Conservation (phyloP, 108 stramenopile genomes). For the Conticribra weissflogii region DNA sequence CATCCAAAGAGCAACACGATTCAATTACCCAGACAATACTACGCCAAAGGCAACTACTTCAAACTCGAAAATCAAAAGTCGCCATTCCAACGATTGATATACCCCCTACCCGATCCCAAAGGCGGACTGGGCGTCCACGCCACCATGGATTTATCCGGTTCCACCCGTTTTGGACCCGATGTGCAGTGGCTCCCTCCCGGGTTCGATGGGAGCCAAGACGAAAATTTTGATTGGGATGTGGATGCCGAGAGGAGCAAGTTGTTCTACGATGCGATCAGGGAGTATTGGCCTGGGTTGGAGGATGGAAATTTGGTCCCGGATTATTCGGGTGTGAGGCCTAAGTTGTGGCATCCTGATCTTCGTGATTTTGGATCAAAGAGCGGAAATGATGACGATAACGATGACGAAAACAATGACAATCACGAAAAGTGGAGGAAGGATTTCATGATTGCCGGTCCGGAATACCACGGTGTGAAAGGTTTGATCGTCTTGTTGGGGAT, state of each 20-base stretch:
- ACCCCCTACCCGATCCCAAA: conserved; percentile 77
- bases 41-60: conserved; percentile 87
- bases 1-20: too few relatives aligned
- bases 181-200: conserved; percentile 75
- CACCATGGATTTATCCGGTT: conserved; percentile 71
- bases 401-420: background rate
- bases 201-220: conserved; percentile 25
- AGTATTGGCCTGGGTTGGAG: conserved; percentile 76
- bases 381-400: background rate
- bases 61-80: conserved; percentile 55
- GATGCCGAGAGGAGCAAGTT: conserved; percentile 49
- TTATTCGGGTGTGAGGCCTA: conserved; percentile 86
- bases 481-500: conserved; percentile 76
- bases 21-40: conserved; percentile 68
- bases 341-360: conserved; percentile 69
- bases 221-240: conserved; percentile 62
- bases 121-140: conserved; percentile 90
- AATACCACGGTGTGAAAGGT: conserved; percentile 68
- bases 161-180: conserved; percentile 84
- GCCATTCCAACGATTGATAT: conserved; percentile 79
- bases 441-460: conserved; percentile 63
- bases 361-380: too few relatives aligned
- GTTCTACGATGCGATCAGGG: conserved; percentile 74
- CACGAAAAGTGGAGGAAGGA: conserved; percentile 58
- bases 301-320: conserved; percentile 65